Conservation (phyloP, 768 basidiomycete species). For the Inosperma sp. region DNA sequence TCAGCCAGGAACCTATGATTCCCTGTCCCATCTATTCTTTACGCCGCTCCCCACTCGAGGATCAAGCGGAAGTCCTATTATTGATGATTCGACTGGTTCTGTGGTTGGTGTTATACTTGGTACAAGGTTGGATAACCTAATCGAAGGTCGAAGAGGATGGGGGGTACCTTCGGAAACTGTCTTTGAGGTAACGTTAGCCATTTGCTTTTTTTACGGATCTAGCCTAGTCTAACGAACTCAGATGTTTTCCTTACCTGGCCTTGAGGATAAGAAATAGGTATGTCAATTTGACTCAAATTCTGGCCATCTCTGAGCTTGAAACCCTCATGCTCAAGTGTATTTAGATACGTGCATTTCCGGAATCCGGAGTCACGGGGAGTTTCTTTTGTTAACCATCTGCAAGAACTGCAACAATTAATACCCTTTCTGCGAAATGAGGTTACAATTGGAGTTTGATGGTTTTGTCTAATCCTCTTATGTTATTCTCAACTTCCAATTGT, state of each 20-base stretch:
- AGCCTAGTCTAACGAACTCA: conserved; percentile 16
- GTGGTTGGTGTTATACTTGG: conserved; percentile 65
- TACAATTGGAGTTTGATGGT: too few relatives aligned
- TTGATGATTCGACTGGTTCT: conserved; percentile 55
- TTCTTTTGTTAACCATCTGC: too few relatives aligned
- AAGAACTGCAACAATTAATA: too few relatives aligned
- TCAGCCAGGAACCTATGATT: conserved; percentile 66
- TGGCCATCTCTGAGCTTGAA: background rate
- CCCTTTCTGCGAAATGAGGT: too few relatives aligned
- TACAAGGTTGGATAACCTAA: conserved; percentile 49
- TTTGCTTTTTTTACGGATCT: background rate
- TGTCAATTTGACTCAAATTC: background rate
- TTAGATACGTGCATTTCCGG: background rate
- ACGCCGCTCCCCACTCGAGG: conserved; percentile 53
- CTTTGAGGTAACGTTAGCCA: conserved; percentile 45
- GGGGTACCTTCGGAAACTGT: conserved; percentile 59
- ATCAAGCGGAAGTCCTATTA: conserved; percentile 66
- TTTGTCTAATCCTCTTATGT: too few relatives aligned
- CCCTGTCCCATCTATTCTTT: conserved; percentile 54
- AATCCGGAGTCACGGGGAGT: too few relatives aligned
- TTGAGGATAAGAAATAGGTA: conserved; percentile 31
- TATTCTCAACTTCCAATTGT: too few relatives aligned
- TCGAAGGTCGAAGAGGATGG: conserved; percentile 57
- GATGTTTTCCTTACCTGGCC: conserved; percentile 54
- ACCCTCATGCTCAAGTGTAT: background rate